Percentiles rank a stretch among this genome's conserved stretches.
phyloP scores from a whole-genome alignment of 306 rosid species.

The Spatholobus suberectus region DNA sequence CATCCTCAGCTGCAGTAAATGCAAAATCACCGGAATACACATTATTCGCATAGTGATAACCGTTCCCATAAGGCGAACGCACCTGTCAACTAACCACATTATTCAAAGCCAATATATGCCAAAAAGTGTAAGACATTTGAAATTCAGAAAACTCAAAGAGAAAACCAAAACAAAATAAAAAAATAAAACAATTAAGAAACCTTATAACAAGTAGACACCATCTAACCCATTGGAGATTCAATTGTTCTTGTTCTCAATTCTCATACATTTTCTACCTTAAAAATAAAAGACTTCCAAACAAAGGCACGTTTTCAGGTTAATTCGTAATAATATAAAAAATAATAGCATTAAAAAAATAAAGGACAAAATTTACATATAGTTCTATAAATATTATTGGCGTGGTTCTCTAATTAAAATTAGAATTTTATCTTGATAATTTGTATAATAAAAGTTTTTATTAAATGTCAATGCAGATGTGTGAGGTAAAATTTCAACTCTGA shows the following conservation, averaged over 20 bases:
- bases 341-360: too few species aligned
- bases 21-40: constrained; percentile 76
- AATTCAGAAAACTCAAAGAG: background rate
- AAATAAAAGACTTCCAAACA: background rate
- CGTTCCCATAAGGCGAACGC: constrained; percentile 73
- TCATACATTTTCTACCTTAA: constrained; percentile 12
- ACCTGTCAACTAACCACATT: constrained; percentile 58
- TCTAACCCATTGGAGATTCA: background rate
- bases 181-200: background rate
- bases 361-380: too few species aligned
- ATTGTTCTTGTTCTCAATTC: background rate
- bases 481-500: too few species aligned
- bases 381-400: too few species aligned
- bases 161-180: background rate
- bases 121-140: background rate
- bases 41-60: constrained; percentile 54
- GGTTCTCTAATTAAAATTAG: too few species aligned
- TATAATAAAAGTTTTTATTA: too few species aligned
- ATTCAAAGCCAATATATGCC: constrained; percentile 22
- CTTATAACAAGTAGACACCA: constrained; percentile 4
- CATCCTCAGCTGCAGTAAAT: constrained; percentile 74
- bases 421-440: too few species aligned
- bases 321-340: background rate
- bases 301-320: background rate
- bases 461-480: too few species aligned